Evolutionary conservation across 2,329 filamentous ascomycete species (phyloP).

Genomic region (Ophiostoma ulmi): DNA sequence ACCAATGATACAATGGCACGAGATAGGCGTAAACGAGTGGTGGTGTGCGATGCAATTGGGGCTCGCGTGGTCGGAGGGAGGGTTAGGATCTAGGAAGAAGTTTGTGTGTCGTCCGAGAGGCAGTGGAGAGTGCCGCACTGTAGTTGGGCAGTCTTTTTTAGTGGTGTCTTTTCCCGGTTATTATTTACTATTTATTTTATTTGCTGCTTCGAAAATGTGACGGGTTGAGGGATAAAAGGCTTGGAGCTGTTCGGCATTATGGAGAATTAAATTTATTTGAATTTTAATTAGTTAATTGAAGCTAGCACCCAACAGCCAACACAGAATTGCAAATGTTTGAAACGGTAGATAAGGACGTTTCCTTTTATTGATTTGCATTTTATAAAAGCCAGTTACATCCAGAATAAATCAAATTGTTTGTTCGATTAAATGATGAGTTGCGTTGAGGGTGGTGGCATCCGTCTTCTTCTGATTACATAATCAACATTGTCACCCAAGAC

Average conservation of each 20-base stretch:
- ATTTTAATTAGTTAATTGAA: slow-evolving; percentile 2
- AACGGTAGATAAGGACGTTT: too few relatives aligned
- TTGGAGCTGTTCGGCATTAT: slow-evolving; percentile 30
- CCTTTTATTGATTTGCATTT: too few relatives aligned
- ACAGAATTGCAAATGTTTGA: too few relatives aligned
- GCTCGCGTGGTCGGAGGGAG: slow-evolving; percentile 9
- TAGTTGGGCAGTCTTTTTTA: slow-evolving; percentile 11
- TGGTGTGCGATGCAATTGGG: slow-evolving; percentile 12
- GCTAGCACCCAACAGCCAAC: background rate
- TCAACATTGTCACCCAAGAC: background rate
- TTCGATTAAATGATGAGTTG: too few relatives aligned
- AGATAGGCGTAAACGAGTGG: background rate
- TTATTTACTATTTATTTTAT: slow-evolving; percentile 15
- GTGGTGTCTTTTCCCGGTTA: slow-evolving; percentile 14
- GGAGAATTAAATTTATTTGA: slow-evolving; percentile 23
- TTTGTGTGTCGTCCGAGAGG: slow-evolving; percentile 15
- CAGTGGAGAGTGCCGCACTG: background rate
- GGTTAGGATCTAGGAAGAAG: background rate
- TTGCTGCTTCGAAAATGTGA: slow-evolving; percentile 25
- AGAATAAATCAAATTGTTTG: too few relatives aligned
- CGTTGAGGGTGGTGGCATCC: background rate
- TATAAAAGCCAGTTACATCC: too few relatives aligned
- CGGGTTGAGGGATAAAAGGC: slow-evolving; percentile 31
- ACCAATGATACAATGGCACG: background rate
- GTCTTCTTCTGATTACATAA: background rate